Evolutionary conservation across 2,329 filamentous ascomycete genomes (phyloP), one percentile per base, ranked within the genome.

Genomic region (Aschersonia sp.): DNA sequence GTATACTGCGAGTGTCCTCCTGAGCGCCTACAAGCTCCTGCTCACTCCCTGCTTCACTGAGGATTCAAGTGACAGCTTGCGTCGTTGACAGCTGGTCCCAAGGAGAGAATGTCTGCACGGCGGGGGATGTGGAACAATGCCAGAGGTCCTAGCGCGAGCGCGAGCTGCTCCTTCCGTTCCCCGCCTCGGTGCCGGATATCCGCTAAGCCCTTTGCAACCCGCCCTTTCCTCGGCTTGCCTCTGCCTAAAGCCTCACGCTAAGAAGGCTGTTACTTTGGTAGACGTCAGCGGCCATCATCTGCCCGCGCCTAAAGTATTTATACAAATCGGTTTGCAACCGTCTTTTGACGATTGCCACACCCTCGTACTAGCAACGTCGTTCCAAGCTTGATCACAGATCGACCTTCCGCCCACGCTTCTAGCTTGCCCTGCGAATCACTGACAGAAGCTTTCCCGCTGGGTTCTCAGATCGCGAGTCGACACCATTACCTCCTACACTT

Each of bases 401-500:
- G 20, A 20, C 20, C 20, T 20, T 20, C 20, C 20, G 20, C 20
- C 20, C 20, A 20, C 20, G 20, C 20, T 20, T 20, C 20, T 20
- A 20, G 20, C 20, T 20, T 20, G 20, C 20, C 20, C 20, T 20
- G 20, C 20, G 20, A 20, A 20, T 38, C 12, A 38, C 35, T 38
- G 35, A 9, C 35, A 9, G 35, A 38, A 9, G 7, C 12, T 38
- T 38, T 38, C 35, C 35, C 7, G 35, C 20, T 20, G 35, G 35
- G 7, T 38, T 12, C 10, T 12, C 4, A 42, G 4, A 44, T 9
- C 20, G 28, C 40, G 32, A 30, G 5, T 32, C 45, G 48, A 47
- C 40, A 49, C 41, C 42, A 51, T 52, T 48, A 45, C 53, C 38
- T 52, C 52, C 45, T 47, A 47, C 30, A 49, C 48, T 31, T 52